Evolutionary conservation across 2,329 filamentous ascomycete species (phyloP).

Genomic region (Colletotrichum phormii): DNA sequence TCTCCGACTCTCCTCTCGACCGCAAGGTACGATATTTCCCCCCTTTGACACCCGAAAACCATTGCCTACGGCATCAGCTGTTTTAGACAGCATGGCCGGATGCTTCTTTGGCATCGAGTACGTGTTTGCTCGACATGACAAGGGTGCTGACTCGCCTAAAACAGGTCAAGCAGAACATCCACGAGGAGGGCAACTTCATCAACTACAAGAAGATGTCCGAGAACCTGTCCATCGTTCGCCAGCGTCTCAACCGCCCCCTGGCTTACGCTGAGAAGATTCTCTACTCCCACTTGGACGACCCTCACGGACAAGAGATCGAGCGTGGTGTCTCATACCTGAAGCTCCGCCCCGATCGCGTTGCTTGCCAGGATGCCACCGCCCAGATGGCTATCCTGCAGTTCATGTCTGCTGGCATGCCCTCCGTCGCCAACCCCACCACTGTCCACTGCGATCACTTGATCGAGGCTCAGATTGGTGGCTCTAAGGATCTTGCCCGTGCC

Average conservation of each 20-base stretch:
- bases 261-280: conserved; percentile 33
- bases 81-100: neutral
- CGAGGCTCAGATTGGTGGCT: conserved; percentile 10
- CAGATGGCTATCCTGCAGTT: conserved; percentile 38
- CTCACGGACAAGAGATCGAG: conserved; percentile 1
- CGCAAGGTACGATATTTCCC: conserved; percentile 75
- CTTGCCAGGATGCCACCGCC: conserved; percentile 37
- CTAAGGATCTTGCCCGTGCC: conserved; percentile 21
- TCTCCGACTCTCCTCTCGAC: conserved; percentile 86
- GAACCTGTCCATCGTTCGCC: conserved; percentile 91
- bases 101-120: neutral
- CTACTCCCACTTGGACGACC: conserved; percentile 12
- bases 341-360: conserved; percentile 28
- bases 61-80: too few relatives aligned
- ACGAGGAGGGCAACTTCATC: conserved; percentile 96
- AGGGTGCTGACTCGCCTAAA: conserved; percentile 11
- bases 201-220: conserved; percentile 99
- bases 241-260: conserved; percentile 79
- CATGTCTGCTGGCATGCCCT: conserved; percentile 34
- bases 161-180: conserved; percentile 92
- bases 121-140: neutral
- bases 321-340: conserved; percentile 22
- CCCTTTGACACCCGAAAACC: neutral
- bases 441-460: conserved; percentile 36
- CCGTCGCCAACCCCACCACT: conserved; percentile 32